Conservation (phyloP, 2,329 filamentous ascomycete genomes). For the Trichophyton benhamiae region DNA sequence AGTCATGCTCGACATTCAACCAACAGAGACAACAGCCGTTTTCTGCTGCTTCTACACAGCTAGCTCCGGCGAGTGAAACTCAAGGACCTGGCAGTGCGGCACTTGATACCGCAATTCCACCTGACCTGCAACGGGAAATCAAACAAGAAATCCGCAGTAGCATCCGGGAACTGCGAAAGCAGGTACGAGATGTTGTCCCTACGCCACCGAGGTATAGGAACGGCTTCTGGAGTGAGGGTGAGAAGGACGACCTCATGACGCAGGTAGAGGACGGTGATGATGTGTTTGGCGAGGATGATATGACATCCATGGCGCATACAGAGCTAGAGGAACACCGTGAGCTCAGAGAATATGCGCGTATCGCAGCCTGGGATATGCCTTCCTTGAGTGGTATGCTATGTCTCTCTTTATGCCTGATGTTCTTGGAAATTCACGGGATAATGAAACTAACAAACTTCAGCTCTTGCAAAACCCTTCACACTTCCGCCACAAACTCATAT, state of each 20-base stretch:
- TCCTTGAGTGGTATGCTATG: slow-evolving; percentile 62
- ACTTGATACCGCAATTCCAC: not conserved
- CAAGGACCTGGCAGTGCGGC: not conserved
- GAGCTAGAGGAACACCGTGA: slow-evolving; percentile 84
- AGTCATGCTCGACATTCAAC: slow-evolving; percentile 7
- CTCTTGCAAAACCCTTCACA: slow-evolving; percentile 71
- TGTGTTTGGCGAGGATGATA: slow-evolving; percentile 31
- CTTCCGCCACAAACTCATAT: slow-evolving; percentile 53
- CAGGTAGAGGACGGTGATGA: slow-evolving; percentile 43
- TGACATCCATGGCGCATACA: slow-evolving; percentile 68
- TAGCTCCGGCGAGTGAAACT: slow-evolving; percentile 7
- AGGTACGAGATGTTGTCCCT: slow-evolving; percentile 21
- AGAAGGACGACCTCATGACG: slow-evolving; percentile 31
- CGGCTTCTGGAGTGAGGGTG: slow-evolving; percentile 36
- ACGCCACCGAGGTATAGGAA: slow-evolving; percentile 15
- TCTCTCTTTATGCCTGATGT: not conserved
- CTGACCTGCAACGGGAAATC: not conserved
- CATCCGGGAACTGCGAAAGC: slow-evolving; percentile 23
- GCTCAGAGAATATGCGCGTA: slow-evolving; percentile 71
- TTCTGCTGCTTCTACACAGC: not conserved
- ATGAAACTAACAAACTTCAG: slow-evolving; percentile 34
- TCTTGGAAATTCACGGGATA: not conserved
- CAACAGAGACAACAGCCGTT: not conserved
- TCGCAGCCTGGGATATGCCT: slow-evolving; percentile 93
- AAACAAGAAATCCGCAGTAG: slow-evolving; percentile 18